phyloP scores from a whole-genome alignment of 495 filamentous ascomycete species.

The Achaetomiella virescens region DNA sequence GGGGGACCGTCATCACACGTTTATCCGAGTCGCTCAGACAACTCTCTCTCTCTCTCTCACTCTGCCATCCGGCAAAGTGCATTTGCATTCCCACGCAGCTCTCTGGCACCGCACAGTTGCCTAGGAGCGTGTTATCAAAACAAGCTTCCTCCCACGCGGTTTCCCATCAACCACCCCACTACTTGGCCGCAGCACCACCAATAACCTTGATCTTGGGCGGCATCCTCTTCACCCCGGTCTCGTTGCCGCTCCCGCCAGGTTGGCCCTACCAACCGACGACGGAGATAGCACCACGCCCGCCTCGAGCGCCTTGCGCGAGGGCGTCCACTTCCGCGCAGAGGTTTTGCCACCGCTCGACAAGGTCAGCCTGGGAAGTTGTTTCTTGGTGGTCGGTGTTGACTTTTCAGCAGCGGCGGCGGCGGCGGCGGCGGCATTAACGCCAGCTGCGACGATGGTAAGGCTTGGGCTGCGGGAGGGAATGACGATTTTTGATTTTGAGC shows the following conservation, averaged over 20 bases:
- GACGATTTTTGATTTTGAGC: background rate
- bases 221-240: background rate
- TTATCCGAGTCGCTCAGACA: no score
- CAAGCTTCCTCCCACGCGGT: no score
- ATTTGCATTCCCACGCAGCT: no score
- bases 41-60: no score
- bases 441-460: conserved; percentile 24
- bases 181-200: background rate
- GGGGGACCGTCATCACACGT: no score
- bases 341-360: background rate
- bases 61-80: no score
- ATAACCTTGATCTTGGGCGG: background rate
- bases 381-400: background rate
- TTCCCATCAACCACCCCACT: background rate
- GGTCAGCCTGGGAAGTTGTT: background rate
- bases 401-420: background rate
- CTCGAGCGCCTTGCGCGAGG: conserved; percentile 22
- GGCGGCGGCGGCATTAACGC: background rate
- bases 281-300: background rate
- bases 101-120: no score
- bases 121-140: no score
- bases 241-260: background rate
- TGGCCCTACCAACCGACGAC: background rate
- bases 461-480: conserved; percentile 13
- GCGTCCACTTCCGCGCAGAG: conserved; percentile 20